Conservation (phyloP, 441 rosid genomes). For the Corymbia calophylla region DNA sequence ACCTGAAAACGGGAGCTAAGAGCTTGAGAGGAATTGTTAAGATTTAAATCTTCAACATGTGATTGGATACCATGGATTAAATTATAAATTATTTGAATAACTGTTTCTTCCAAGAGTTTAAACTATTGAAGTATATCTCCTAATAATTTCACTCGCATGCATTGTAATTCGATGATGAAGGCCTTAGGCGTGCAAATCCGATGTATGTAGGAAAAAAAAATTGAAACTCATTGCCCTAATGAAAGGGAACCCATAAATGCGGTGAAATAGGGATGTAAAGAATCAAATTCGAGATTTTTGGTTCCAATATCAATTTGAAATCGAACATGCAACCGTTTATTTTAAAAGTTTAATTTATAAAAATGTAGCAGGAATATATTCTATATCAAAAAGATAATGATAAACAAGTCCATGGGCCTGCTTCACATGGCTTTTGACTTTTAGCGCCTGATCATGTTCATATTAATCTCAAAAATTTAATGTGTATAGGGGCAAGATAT, state of each 20-base stretch:
- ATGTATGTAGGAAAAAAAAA: background rate
- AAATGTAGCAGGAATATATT: background rate
- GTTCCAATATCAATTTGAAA: background rate
- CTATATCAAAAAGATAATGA: background rate
- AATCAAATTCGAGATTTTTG: background rate
- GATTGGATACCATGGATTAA: background rate
- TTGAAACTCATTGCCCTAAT: too few species aligned
- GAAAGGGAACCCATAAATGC: background rate
- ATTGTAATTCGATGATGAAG: background rate
- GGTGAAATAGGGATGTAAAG: background rate
- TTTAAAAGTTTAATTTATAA: background rate
- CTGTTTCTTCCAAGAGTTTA: background rate
- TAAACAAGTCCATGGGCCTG: background rate
- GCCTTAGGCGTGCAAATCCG: background rate
- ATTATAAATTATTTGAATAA: background rate
- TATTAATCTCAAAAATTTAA: too few species aligned
- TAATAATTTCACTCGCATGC: background rate
- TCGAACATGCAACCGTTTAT: background rate
- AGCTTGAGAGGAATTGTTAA: background rate
- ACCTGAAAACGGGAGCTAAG: background rate
- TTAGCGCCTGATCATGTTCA: accelerated
- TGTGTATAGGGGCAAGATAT: background rate
- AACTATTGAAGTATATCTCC: background rate
- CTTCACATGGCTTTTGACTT: background rate
- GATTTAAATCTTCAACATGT: background rate